Evolutionary conservation across 192 early-diverging fungal genomes (phyloP).

Genomic region (Gryganskiella cystojenkinii): DNA sequence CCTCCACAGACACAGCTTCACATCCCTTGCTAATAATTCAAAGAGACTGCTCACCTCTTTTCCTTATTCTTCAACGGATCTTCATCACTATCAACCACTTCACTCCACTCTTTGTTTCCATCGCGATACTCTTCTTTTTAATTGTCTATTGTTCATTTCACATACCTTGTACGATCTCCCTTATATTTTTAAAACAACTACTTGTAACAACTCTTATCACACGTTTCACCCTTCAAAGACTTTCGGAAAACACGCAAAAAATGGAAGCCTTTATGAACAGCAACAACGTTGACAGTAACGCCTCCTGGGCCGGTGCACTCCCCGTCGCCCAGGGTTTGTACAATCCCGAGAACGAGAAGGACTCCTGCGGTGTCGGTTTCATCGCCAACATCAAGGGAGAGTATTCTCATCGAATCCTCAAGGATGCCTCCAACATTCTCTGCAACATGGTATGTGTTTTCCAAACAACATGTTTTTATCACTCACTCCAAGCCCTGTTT

Average conservation of each 20-base stretch:
- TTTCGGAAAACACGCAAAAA: neutral
- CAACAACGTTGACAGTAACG: constrained; percentile 56
- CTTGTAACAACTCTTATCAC: neutral
- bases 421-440: constrained; percentile 89
- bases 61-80: constrained; percentile 5
- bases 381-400: constrained; percentile 93
- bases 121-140: neutral
- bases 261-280: constrained; percentile 51
- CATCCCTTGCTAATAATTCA: constrained; percentile 5
- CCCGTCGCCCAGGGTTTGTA: constrained; percentile 90
- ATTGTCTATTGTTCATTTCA: neutral
- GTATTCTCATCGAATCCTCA: constrained; percentile 86
- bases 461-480: neutral
- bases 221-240: neutral
- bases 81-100: constrained; percentile 4
- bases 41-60: constrained; percentile 49
- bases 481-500: neutral
- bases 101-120: constrained; percentile 4
- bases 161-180: constrained; percentile 17
- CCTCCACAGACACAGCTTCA: neutral
- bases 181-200: neutral
- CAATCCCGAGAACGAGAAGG: constrained; percentile 89
- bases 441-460: constrained; percentile 87
- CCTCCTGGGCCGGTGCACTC: constrained; percentile 85
- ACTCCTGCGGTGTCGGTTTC: constrained; percentile 98